Base-by-base conservation (phyloP, 495 filamentous ascomycete genomes). In the Lepidopterella palustris region DNA sequence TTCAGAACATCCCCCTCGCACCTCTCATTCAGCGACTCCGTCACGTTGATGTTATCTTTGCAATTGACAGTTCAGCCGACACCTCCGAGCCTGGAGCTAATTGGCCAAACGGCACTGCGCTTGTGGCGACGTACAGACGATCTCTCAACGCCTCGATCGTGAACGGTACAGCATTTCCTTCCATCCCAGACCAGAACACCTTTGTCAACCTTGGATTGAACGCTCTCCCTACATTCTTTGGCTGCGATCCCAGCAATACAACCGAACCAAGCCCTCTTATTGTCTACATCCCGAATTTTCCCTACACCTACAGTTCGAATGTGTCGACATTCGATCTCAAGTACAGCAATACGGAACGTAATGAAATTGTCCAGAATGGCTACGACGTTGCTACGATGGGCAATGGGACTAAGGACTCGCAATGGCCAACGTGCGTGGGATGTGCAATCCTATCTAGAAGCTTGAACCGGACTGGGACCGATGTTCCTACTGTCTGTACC, bases 121-220 rank as follows among this genome's bases (percentile, higher is more conserved):
- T 96, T 4, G 83, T 92, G 9, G 88, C 90, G 23, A 90, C 88
- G 25, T 96, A 93, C 75, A 76, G 88, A 66, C 89, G 92, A 51
- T 83, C 82, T 57, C 61, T 82, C 11, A 80, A 80, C 63, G 59
- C 60, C 10, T 71, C 70, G 11, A 87, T 92, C 59, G 75, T 76
- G 59, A 95, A 96, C 73, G 87, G 88, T 45, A 96, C 92, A 3
- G 76, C 80, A 0, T 96, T 97, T 78, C 92, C 92, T 0, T 68
- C 79, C 9, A 78, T 97, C 15, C 92, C 92, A 0, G 90, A 90
- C 73, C 74, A 79, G 50, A 86, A 89, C 74, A 95, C 90, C 10
- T 95, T 97, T 71, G 74, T 97, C 63, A 90, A 93, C 73, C 80
- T 88, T 0, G 87, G 87, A 23, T 78, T 97, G 10, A 97, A 96